These are phyloP conservation scores for Calonectria leucothoes DNA, from an alignment of 2,329 filamentous ascomycete genomes.

Conservation along the genomic window DNA sequence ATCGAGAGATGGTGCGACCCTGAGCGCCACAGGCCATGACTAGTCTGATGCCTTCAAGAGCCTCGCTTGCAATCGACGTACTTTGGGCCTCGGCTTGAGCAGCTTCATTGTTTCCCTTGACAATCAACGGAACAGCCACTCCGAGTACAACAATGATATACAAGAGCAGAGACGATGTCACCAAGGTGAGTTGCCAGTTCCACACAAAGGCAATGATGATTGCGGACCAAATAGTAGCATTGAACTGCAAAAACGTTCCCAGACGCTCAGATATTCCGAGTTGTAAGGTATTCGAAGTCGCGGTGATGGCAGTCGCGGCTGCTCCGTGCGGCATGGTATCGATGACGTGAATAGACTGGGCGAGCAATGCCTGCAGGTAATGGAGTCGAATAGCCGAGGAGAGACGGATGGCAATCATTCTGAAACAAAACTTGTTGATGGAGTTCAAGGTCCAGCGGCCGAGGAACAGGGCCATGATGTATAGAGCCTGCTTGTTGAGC, in stretches of 20 bases:
- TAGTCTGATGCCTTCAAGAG: slow-evolving; percentile 54
- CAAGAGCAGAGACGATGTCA: slow-evolving; percentile 59
- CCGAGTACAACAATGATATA: slow-evolving; percentile 50
- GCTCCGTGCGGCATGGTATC: slow-evolving; percentile 63
- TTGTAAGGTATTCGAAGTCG: slow-evolving; percentile 64
- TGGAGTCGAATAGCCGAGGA: slow-evolving; percentile 62
- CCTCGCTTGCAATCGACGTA: slow-evolving; percentile 56
- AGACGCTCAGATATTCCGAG: slow-evolving; percentile 66
- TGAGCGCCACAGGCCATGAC: slow-evolving; percentile 59
- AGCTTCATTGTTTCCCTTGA: slow-evolving; percentile 33
- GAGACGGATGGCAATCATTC: slow-evolving; percentile 62
- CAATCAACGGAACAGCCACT: slow-evolving; percentile 37
- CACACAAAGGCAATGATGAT: slow-evolving; percentile 64
- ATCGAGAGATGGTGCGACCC: slow-evolving; percentile 48
- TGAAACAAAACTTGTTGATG: slow-evolving; percentile 49
- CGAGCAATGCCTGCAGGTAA: slow-evolving; percentile 62
- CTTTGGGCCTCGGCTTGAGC: slow-evolving; percentile 47
- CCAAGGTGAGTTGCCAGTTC: slow-evolving; percentile 64
- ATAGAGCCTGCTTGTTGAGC: slow-evolving; percentile 37
- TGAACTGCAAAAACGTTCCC: slow-evolving; percentile 55
- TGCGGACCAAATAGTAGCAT: slow-evolving; percentile 56
- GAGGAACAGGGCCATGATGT: slow-evolving; percentile 39
- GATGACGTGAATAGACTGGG: slow-evolving; percentile 60
- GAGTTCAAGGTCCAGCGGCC: slow-evolving; percentile 38
- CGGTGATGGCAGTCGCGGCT: slow-evolving; percentile 64